A percentile compares a stretch with the other conserved stretches of the same genome.
Conservation (phyloP, 345 rosid genomes). For the Acer yangbiense region DNA sequence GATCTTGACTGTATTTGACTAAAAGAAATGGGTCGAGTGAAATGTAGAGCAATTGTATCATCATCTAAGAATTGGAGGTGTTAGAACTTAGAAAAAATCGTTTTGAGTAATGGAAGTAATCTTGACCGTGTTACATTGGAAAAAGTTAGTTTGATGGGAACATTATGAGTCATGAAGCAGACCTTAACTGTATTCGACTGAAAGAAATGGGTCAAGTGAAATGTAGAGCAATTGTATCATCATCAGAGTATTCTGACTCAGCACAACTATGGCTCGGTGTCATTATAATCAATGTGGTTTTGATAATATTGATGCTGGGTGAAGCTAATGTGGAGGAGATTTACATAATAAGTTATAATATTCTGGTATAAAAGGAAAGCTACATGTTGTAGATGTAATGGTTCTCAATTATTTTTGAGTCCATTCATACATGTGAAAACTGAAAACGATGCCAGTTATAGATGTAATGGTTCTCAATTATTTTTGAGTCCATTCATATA, state of each 20-base stretch:
- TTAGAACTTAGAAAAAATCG: too few relatives aligned
- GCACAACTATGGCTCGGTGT: not conserved
- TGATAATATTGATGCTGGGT: not conserved
- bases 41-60: not conserved
- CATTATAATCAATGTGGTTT: not conserved
- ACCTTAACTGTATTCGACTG: not conserved
- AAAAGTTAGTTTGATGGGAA: not conserved
- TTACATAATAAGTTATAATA: not conserved
- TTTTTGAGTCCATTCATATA: not conserved
- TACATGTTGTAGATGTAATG: not conserved
- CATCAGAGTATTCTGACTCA: not conserved
- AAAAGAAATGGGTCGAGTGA: not conserved
- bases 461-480: not conserved
- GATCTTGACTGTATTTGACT: not conserved
- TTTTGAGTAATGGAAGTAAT: too few relatives aligned
- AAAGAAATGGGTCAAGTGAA: not conserved
- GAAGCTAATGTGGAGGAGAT: not conserved
- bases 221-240: not conserved
- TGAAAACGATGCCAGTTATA: not conserved
- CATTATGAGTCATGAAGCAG: conserved; percentile 1
- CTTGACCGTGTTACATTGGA: not conserved
- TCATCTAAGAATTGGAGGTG: not conserved
- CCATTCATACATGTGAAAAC: not conserved
- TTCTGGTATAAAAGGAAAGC: not conserved
- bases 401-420: not conserved